Evolutionary conservation across 805 yeast species (phyloP), one percentile per base, ranked within the genome.

Genomic region (Lipomyces chichibuensis): DNA sequence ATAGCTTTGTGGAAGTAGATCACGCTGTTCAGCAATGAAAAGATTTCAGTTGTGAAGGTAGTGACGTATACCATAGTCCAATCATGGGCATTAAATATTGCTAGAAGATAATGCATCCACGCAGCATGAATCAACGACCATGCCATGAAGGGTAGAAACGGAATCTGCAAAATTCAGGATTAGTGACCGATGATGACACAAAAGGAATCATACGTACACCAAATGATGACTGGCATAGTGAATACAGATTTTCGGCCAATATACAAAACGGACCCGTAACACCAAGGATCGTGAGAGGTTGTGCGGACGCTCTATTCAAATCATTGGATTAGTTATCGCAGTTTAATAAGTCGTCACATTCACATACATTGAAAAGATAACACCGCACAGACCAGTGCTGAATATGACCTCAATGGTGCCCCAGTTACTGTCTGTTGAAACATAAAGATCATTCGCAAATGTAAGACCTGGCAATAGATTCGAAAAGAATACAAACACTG

Each of bases 201-300:
- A 37, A 37, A 5, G 1, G 39, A 11, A 37, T 14, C 17, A 17
- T 11, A 1, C 55, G 4, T 52, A 52, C 55, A 1, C 55, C 33
- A 14, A 52, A 52, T 29, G 55, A 52, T 5, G 27, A 25, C 17
- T 52, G 14, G 35, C 55, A 52, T 23, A 52, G 27, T 25, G 33
- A 25, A 29, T 52, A 52, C n/a, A 52, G 11, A 14, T 52, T 25
- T 29, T 52, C 55, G 5, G 55, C 55, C 55, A 52, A 52, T 52
- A 52, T 52, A 52, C 33, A 52, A 29, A 52, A 52, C 9, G 55
- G 55, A 8, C 55, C 55, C 6, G 55, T 52, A 25, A 52, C 55
- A 23, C 55, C 55, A 29, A 52, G 55, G n/a, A 52, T 52, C n/a
- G 33, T 25, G n/a, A 52, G 33, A 25, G 55, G 55, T 52, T 52